Evolutionary conservation across 2,329 filamentous ascomycete genomes (phyloP).

Genomic region (Colletotrichum incanum): DNA sequence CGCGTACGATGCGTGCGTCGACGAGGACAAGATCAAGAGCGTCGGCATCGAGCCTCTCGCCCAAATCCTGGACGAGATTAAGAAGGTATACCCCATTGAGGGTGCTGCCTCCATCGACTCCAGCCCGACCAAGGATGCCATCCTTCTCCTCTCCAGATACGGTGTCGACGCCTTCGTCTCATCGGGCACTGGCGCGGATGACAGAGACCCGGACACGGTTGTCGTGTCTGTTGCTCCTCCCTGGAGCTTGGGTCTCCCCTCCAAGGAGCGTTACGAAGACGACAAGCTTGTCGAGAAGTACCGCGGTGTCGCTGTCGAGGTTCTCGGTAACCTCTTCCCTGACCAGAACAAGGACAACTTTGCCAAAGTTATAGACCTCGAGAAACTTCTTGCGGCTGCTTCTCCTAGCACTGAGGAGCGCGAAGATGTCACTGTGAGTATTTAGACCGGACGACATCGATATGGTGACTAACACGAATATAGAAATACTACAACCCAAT

Average conservation of each 20-base stretch:
- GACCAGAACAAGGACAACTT: conserved; percentile 57
- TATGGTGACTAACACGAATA: conserved; percentile 1
- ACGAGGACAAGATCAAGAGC: conserved; percentile 71
- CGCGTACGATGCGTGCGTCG: conserved; percentile 77
- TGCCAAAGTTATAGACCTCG: conserved; percentile 66
- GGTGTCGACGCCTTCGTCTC: conserved; percentile 58
- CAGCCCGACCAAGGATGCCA: conserved; percentile 56
- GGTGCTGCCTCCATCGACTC: conserved; percentile 50
- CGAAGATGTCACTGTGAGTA: conserved; percentile 70
- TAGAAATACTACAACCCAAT: conserved; percentile 77
- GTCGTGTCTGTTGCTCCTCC: conserved; percentile 60
- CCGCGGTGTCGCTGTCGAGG: conserved; percentile 48
- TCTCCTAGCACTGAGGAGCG: conserved; percentile 72
- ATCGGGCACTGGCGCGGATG: conserved; percentile 58
- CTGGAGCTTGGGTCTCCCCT: conserved; percentile 71
- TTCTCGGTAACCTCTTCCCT: conserved; percentile 52
- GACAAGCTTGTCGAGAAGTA: conserved; percentile 68
- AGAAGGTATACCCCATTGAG: conserved; percentile 24
- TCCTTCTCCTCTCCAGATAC: conserved; percentile 63
- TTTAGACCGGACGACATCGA: no score
- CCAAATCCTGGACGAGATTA: conserved; percentile 64
- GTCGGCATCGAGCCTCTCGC: conserved; percentile 71
- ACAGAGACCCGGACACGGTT: conserved; percentile 57
- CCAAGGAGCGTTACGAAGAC: conserved; percentile 74
- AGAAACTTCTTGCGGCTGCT: conserved; percentile 73